Conservation (phyloP, 139 green algal genomes). For the Chlorella ohadii region DNA sequence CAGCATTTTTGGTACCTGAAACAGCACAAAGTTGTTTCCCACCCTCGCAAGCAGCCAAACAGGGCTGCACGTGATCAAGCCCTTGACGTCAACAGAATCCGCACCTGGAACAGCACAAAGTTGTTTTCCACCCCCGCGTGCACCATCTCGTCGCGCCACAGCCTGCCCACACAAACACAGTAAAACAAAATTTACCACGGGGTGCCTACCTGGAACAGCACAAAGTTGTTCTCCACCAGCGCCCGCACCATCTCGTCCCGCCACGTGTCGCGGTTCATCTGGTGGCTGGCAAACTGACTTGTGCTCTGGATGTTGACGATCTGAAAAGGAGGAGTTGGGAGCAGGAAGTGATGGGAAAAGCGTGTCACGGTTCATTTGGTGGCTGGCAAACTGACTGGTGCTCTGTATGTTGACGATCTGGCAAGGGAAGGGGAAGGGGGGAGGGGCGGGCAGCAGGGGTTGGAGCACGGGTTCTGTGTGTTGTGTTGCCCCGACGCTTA, state of each 20-base stretch:
- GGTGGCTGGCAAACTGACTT: slow-evolving; percentile 82
- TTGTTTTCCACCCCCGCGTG: not conserved
- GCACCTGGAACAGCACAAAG: slow-evolving; percentile 72
- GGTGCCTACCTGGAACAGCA: slow-evolving; percentile 79
- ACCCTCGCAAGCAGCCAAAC: not conserved
- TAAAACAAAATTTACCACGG: not conserved
- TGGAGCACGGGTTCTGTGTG: no score
- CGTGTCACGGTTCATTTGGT: no score
- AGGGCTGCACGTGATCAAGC: not conserved
- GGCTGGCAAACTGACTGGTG: not conserved
- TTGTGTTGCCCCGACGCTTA: no score
- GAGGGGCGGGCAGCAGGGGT: no score
- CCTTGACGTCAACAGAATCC: not conserved
- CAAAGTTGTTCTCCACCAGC: slow-evolving; percentile 74
- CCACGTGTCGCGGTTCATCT: slow-evolving; percentile 91
- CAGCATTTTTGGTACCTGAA: no score
- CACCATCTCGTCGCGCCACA: no score
- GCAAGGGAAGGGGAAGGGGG: not conserved
- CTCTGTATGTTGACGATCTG: not conserved
- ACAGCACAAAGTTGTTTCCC: not conserved
- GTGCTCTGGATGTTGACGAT: slow-evolving; percentile 86
- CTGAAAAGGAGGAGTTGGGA: slow-evolving; percentile 46
- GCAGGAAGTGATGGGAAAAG: no score
- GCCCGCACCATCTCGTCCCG: slow-evolving; percentile 66
- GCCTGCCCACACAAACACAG: slow-evolving; percentile 59